Conservation (phyloP, 768 basidiomycete genomes). For the Boletus eberwhitei region DNA sequence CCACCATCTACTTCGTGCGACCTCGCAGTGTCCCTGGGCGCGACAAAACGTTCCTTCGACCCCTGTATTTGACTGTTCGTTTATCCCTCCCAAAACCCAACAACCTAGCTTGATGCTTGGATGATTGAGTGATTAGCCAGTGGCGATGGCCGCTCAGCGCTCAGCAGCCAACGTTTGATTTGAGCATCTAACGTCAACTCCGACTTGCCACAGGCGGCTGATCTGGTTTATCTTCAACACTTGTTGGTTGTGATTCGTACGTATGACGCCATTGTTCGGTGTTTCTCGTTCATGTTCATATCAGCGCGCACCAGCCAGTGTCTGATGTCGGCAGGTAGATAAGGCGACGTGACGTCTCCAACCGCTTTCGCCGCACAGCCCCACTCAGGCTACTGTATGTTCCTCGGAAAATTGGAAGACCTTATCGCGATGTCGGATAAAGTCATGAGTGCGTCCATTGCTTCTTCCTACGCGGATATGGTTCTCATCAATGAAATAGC, state of each 20-base stretch:
- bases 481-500: neutral
- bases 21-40: neutral
- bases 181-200: neutral
- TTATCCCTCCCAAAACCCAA: neutral
- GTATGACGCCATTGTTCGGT: constrained; percentile 14
- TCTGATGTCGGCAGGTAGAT: constrained; percentile 10
- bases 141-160: neutral
- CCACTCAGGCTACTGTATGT: neutral
- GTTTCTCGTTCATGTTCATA: constrained; percentile 13
- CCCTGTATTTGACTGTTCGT: constrained; percentile 5
- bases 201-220: constrained; percentile 14
- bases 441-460: neutral
- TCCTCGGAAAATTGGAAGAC: constrained; percentile 19
- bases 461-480: constrained; percentile 10
- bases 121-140: constrained; percentile 6
- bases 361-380: constrained; percentile 4
- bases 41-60: neutral
- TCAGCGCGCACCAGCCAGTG: neutral
- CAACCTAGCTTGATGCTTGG: neutral
- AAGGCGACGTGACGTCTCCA: constrained; percentile 4
- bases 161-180: no score
- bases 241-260: neutral
- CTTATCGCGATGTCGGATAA: constrained; percentile 16
- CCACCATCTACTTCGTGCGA: constrained; percentile 6
- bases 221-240: constrained; percentile 6